Evolutionary conservation across 352 stramenopile species (phyloP).

Genomic region (Peronospora destructor): DNA sequence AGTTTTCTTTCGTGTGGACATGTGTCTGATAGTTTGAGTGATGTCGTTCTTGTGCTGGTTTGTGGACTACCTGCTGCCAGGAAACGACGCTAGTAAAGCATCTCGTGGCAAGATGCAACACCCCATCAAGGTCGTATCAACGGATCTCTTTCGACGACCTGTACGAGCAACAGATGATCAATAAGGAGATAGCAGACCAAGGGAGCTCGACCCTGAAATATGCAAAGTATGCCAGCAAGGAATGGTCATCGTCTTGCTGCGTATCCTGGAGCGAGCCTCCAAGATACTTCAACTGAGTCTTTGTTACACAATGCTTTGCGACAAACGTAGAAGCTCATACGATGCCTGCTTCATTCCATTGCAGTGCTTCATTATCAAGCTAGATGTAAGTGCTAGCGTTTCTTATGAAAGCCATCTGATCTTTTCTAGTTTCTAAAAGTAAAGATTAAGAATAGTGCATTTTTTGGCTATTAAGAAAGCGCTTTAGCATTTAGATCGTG

Average conservation of each 20-base stretch:
- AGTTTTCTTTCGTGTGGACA: slow-evolving; percentile 1
- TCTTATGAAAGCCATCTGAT: no score
- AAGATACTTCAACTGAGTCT: no score
- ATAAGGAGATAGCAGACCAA: neutral
- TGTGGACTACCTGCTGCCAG: slow-evolving; percentile 61
- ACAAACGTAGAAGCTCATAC: no score
- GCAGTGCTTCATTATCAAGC: no score
- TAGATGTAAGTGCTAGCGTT: no score
- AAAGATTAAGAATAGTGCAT: no score
- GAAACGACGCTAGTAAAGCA: slow-evolving; percentile 48
- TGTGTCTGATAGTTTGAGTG: slow-evolving; percentile 15
- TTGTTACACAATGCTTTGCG: no score
- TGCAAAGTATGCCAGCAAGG: slow-evolving; percentile 51
- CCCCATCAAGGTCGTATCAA: slow-evolving; percentile 17
- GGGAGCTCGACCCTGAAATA: slow-evolving; percentile 36
- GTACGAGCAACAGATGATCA: slow-evolving; percentile 19
- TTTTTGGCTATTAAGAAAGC: no score
- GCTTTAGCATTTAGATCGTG: no score
- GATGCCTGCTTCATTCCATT: no score
- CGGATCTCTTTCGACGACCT: slow-evolving; percentile 58
- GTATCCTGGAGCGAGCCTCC: no score
- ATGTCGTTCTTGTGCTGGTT: slow-evolving; percentile 39
- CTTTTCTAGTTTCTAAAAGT: no score
- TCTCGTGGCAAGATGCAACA: slow-evolving; percentile 11
- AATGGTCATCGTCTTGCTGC: slow-evolving; percentile 40